phyloP scores from a whole-genome alignment of 73 alveolate species.

The Durusdinium trenchii region DNA sequence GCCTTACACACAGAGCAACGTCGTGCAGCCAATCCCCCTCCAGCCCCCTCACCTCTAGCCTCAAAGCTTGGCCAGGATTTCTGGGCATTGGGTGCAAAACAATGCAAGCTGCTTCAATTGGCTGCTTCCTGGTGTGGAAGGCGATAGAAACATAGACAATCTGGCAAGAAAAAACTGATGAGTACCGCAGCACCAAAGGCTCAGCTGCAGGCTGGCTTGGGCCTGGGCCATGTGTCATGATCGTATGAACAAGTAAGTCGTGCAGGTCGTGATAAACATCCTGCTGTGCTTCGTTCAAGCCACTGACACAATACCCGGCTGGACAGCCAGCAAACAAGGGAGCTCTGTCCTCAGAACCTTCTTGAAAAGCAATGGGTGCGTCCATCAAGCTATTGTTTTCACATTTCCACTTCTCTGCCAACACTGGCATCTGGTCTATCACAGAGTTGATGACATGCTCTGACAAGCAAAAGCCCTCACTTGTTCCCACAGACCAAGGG shows the following conservation, averaged over 20 bases:
- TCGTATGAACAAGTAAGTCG: neutral
- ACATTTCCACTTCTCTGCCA: no score
- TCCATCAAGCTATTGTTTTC: no score
- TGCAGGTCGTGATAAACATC: neutral
- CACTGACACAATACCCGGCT: slow-evolving; percentile 7
- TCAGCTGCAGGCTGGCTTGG: neutral
- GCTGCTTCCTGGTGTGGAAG: neutral
- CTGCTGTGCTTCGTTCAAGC: neutral
- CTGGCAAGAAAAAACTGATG: neutral
- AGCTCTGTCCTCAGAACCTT: no score
- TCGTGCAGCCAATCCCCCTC: neutral
- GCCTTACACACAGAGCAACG: neutral
- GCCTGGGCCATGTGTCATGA: neutral
- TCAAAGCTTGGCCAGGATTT: neutral
- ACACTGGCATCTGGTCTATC: no score
- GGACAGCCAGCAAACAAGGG: slow-evolving; percentile 33
- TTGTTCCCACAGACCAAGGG: no score
- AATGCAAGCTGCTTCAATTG: neutral
- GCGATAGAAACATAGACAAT: neutral
- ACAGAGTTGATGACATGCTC: no score
- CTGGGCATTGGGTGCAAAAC: neutral
- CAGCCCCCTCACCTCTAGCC: no score
- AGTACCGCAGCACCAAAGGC: slow-evolving; percentile 10
- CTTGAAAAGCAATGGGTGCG: no score
- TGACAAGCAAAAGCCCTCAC: no score